Conservation (phyloP, 495 filamentous ascomycete genomes). For the Xylaria grammica region DNA sequence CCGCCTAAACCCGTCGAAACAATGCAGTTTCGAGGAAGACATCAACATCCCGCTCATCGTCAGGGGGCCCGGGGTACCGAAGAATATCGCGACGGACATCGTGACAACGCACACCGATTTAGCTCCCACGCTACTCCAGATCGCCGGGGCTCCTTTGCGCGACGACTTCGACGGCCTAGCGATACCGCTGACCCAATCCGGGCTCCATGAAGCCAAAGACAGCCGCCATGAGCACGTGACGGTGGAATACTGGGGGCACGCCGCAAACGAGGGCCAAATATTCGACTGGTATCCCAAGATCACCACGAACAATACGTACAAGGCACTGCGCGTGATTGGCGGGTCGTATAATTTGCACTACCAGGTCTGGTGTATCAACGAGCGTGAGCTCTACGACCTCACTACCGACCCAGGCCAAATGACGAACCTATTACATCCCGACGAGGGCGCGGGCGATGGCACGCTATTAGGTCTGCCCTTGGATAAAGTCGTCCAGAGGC, state of each 20-base stretch:
- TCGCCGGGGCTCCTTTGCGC: conserved; percentile 54
- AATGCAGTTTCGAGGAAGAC: conserved; percentile 74
- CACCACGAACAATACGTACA: conserved; percentile 65
- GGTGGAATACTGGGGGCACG: conserved; percentile 68
- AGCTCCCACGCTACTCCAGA: conserved; percentile 66
- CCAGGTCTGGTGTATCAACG: conserved; percentile 69
- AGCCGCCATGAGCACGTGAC: conserved; percentile 66
- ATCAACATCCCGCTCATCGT: conserved; percentile 72
- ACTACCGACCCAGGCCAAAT: conserved; percentile 66
- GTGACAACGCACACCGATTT: conserved; percentile 74
- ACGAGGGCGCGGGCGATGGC: conserved; percentile 19
- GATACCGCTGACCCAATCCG: conserved; percentile 51
- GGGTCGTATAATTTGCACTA: conserved; percentile 64
- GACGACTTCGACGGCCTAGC: conserved; percentile 65
- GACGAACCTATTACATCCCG: conserved; percentile 58
- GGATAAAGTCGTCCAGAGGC: conserved; percentile 50
- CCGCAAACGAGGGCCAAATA: conserved; percentile 54
- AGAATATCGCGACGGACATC: conserved; percentile 50
- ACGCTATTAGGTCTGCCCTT: conserved; percentile 53
- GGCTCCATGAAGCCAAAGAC: conserved; percentile 34
- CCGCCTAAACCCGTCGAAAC: conserved; percentile 72
- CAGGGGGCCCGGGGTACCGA: conserved; percentile 62
- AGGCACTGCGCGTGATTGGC: conserved; percentile 62
- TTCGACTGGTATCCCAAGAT: conserved; percentile 36
- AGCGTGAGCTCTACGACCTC: conserved; percentile 69